Percentiles rank a stretch among this genome's conserved stretches.
Conservation (phyloP, 1,139 yeast species). For the Suhomyces panamericanus region DNA sequence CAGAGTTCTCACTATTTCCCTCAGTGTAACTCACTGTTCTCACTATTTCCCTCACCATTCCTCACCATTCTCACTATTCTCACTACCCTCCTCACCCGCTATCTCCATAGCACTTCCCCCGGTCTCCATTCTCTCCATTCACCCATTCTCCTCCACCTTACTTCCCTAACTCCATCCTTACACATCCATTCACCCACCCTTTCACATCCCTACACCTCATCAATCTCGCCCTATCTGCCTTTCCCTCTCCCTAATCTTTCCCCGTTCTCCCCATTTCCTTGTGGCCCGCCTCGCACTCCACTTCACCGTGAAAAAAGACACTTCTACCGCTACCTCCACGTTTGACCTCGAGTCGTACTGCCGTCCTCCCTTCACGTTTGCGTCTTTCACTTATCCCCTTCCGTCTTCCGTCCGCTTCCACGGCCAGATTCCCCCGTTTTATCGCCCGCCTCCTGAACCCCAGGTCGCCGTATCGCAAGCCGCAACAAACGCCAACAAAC, state of each 20-base stretch:
- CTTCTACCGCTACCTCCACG: slow-evolving; percentile 1
- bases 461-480: background rate
- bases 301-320: slow-evolving; percentile 1
- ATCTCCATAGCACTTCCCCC: background rate
- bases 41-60: background rate
- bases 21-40: no score
- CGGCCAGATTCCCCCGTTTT: background rate
- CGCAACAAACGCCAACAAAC: background rate
- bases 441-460: background rate
- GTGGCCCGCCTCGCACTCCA: slow-evolving; percentile 1
- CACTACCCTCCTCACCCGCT: background rate
- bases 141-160: background rate
- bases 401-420: background rate
- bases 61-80: background rate
- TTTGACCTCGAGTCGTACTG: background rate
- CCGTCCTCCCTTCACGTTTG: background rate
- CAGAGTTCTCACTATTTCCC: no score
- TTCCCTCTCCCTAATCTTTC: background rate
- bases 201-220: background rate
- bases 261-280: background rate
- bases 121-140: background rate
- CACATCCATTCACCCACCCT: background rate
- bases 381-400: background rate
- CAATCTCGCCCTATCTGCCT: background rate
- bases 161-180: background rate